Evolutionary conservation across 495 filamentous ascomycete species (phyloP), one percentile per base, ranked within the genome.

Genomic region (Podospora pseudocomata): DNA sequence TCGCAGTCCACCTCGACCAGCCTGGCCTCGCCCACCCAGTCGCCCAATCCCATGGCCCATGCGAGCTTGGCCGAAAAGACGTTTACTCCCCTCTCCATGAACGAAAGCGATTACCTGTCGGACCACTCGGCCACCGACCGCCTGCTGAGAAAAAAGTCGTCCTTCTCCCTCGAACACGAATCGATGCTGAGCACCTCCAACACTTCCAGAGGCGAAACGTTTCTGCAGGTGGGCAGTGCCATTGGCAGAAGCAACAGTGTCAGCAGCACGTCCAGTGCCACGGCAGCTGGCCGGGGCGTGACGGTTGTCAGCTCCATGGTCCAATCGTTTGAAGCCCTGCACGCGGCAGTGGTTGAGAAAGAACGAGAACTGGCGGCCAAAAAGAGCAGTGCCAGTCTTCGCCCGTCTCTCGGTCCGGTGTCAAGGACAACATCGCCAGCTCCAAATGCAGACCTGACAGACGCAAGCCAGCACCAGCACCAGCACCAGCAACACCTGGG

Each of bases 51-150:
- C 49, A 60, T 73, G 60, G 68, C 70, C 60, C 78, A 75, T 65
- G 72, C 79, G 27, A 70, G 74, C 16, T 64, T 77, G 56, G 71
- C 75, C 64, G 78, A 79, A 53, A 75, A 78, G 28, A 73, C 77
- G 16, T 79, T 80, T 65, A 83, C 82, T 59, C 81, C 81, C n/a
- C 67, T 84, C 58, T 82, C 81, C 13, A 78, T 83, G 77, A 75
- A 79, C 67, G 76, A 74, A 67, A 74, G 73, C 73, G 76, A 74
- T 27, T 70, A 69, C 59, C 19, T 65, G 23, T 71, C 77, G 16
- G 78, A 77, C 60, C 56, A 60, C 28, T 68, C 63, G 23, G 18
- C n/a, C 55, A 58, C 23, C 9, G 55, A 58, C 23, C 4, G n/a
- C 53, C 67, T 23, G 19, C 67, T 61, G 49, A 23, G 57, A 5